Base-by-base conservation (phyloP, 441 rosid species). In the Populus hybrid region DNA sequence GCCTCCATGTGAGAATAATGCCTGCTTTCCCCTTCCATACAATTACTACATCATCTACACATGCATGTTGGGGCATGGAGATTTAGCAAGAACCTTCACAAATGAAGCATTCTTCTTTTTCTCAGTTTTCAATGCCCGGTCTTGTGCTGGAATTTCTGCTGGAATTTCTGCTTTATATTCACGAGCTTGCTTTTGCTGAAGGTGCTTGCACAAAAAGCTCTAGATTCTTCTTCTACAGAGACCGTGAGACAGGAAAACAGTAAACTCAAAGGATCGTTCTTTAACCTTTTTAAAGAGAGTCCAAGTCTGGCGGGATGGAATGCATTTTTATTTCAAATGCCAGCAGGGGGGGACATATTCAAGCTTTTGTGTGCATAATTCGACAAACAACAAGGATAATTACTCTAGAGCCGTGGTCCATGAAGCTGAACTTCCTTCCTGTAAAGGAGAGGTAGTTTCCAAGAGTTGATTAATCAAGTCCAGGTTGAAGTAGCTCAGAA, bases 401-500 rank as follows among this genome's bases (percentile, higher is more conserved):
- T 42, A 64, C 68, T 32, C 14, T 73, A 78, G 71, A 72, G 24
- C 67, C 63, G 14, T 75, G 50, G 50, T 40, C 11, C 16, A 40
- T 40, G 50, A 40, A 40, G 50, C 12, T 40, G 50, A 40, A 40
- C 50, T 11, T 40, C 76, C 46, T 10, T 40, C 76, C 54, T 70
- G 79, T 69, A 75, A 77, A 69, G 38, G 77, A 69, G 69, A 70
- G 74, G 76, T 67, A 68, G 67, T 57, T 79, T 74, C 77, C 64
- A 76, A 34, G 81, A 70, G 77, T 74, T 76, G 83, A 76, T 77
- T 73, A 80, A 76, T 70, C 38, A 68, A 84, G 57, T 81, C 75
- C 74, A 69, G 75, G 82, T 79, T 70, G 76, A 66, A 81, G 76
- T 80, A 80, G 79, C 73, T 78, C 57, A 20, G 81, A 72, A 85